A percentile compares a stretch with the other conserved stretches of the same genome.
These are phyloP conservation scores for Cladophialophora carrionii DNA, from an alignment of 2,329 filamentous ascomycete species.

Conservation along the genomic window DNA sequence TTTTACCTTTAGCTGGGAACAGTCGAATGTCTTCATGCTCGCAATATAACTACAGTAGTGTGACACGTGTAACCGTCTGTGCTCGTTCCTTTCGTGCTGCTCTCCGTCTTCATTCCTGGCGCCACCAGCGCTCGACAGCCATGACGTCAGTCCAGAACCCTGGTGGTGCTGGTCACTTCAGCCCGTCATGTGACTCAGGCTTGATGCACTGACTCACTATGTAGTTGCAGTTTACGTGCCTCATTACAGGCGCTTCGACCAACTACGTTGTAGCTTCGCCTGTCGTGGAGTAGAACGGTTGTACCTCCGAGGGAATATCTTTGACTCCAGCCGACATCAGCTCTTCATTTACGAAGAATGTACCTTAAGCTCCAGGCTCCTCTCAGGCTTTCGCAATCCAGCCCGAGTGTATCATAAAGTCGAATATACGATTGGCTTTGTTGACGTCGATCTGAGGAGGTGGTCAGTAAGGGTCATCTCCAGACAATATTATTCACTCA, in stretches of 20 bases:
- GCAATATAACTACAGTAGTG: neutral
- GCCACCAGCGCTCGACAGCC: neutral
- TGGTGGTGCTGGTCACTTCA: neutral
- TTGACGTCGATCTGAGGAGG: slow-evolving; percentile 70
- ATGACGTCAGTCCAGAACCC: neutral
- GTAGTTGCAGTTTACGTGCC: neutral
- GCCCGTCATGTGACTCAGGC: neutral
- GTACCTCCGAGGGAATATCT: neutral
- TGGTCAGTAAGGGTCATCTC: slow-evolving; percentile 20
- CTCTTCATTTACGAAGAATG: neutral
- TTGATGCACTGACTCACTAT: neutral
- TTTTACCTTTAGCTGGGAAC: neutral
- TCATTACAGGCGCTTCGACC: neutral
- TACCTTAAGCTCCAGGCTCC: neutral
- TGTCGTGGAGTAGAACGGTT: neutral
- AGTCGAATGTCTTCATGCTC: neutral
- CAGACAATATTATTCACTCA: slow-evolving; percentile 38
- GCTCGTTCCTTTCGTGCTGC: neutral
- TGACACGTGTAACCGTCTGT: neutral
- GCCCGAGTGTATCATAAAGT: slow-evolving; percentile 90
- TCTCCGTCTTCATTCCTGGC: neutral
- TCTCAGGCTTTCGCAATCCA: slow-evolving; percentile 82
- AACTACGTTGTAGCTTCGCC: neutral
- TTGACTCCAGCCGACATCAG: neutral
- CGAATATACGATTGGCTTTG: slow-evolving; percentile 84